Evolutionary conservation across 108 stramenopile genomes (phyloP).

Genomic region (Bacterosira constricta): DNA sequence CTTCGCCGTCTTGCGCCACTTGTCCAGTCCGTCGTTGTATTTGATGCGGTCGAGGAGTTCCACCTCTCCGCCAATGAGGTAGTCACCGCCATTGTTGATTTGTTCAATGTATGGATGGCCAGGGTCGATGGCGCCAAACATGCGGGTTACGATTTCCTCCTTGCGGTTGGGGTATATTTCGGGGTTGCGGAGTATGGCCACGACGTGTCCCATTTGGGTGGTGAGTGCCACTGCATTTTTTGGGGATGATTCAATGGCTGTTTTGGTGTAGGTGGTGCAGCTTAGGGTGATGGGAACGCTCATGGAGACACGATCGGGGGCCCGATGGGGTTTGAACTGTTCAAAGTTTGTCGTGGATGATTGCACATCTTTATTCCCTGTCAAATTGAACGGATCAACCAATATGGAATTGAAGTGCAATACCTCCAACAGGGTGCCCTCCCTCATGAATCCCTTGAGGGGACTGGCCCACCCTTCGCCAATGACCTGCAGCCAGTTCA

Average conservation of each 20-base stretch:
- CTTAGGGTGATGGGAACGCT: conserved; percentile 94
- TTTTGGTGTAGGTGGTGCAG: conserved; percentile 90
- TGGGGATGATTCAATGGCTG: conserved; percentile 72
- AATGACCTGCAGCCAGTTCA: conserved; percentile 97
- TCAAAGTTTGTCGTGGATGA: conserved; percentile 84
- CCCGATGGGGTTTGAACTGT: conserved; percentile 61
- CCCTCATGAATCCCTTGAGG: conserved; percentile 98
- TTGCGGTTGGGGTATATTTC: conserved; percentile 97
- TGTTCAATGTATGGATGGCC: conserved; percentile 97
- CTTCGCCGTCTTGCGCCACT: conserved; percentile 94
- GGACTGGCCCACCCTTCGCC: conserved; percentile 99
- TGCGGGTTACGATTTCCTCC: conserved; percentile 96
- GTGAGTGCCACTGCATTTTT: conserved; percentile 89
- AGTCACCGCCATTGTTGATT: conserved; percentile 95
- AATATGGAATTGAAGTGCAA: conserved; percentile 97
- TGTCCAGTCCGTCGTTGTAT: conserved; percentile 98
- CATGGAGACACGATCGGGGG: conserved; percentile 91
- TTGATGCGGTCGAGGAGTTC: conserved; percentile 93
- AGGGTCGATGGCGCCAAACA: conserved; percentile 96
- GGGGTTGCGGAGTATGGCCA: conserved; percentile 92
- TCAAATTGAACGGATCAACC: conserved; percentile 95
- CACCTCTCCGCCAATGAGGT: conserved; percentile 94
- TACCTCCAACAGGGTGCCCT: conserved; percentile 94
- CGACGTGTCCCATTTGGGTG: conserved; percentile 92
- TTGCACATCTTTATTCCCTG: conserved; percentile 80